Conservation (phyloP, 306 rosid species). For the Quercus agrifolia region DNA sequence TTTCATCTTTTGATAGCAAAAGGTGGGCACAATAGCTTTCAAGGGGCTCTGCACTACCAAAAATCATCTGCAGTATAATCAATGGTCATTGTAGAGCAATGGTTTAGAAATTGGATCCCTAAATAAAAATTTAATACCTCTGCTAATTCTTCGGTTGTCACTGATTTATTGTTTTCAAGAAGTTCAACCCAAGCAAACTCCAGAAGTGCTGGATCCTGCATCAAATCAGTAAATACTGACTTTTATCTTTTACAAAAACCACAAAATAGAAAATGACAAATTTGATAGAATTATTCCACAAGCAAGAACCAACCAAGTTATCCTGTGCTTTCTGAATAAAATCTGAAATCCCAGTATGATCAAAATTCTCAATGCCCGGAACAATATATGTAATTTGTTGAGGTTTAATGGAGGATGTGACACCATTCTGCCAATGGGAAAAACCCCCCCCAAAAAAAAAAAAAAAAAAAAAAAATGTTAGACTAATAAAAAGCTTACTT, state of each 20-base stretch:
- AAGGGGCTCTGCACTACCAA: conserved; percentile 78
- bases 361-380: conserved; percentile 83
- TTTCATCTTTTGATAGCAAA: conserved; percentile 80
- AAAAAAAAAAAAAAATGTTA: conserved; percentile 27
- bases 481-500: conserved; percentile 11
- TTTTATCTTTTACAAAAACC: conserved; percentile 10
- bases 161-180: conserved; percentile 73
- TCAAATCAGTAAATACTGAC: conserved; percentile 26
- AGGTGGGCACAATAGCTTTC: conserved; percentile 92
- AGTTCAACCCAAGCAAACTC: conserved; percentile 98
- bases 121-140: conserved; percentile 49
- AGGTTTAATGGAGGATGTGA: conserved; percentile 73
- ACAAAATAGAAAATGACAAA: neutral
- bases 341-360: conserved; percentile 55
- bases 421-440: conserved; percentile 65
- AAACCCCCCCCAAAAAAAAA: neutral
- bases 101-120: conserved; percentile 13
- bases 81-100: conserved; percentile 28
- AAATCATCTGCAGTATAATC: conserved; percentile 71
- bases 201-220: conserved; percentile 78
- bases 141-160: conserved; percentile 80
- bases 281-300: conserved; percentile 10
- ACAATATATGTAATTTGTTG: conserved; percentile 91
- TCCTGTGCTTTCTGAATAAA: conserved; percentile 65
- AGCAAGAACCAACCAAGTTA: conserved; percentile 64